These are phyloP conservation scores for Striga hermonthica DNA, from an alignment of 305 asterid species.

Conservation along the genomic window DNA sequence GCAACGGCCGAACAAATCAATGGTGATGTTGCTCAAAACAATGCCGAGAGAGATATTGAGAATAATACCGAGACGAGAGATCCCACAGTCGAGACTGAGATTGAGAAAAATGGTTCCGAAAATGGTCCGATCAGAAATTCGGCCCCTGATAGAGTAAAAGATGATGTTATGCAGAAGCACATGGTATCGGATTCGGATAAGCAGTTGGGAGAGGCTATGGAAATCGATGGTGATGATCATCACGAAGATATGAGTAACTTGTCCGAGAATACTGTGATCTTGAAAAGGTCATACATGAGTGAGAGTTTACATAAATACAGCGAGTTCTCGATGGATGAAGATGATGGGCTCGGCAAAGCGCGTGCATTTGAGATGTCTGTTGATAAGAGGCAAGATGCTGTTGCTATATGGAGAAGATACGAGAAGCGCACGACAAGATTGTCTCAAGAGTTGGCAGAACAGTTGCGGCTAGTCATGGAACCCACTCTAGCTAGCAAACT, in stretches of 20 bases:
- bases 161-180: slow-evolving; percentile 35
- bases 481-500: slow-evolving; percentile 97
- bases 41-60: slow-evolving; percentile 46
- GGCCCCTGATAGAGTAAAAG: slow-evolving; percentile 36
- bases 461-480: slow-evolving; percentile 91
- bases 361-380: slow-evolving; percentile 40
- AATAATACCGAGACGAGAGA: slow-evolving; percentile 37
- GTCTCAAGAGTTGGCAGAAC: slow-evolving; percentile 92
- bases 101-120: slow-evolving; percentile 50
- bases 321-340: slow-evolving; percentile 44
- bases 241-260: slow-evolving; percentile 31
- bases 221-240: slow-evolving; percentile 32
- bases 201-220: slow-evolving; percentile 46
- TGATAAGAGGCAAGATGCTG: slow-evolving; percentile 56
- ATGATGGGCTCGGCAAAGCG: slow-evolving; percentile 63
- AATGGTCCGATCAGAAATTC: slow-evolving; percentile 39
- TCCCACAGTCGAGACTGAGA: slow-evolving; percentile 44
- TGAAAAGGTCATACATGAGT: slow-evolving; percentile 47
- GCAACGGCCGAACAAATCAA: slow-evolving; percentile 84
- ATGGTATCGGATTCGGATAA: slow-evolving; percentile 41
- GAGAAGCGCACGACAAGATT: slow-evolving; percentile 69
- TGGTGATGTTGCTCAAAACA: slow-evolving; percentile 49
- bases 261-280: slow-evolving; percentile 53
- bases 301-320: slow-evolving; percentile 47
- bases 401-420: slow-evolving; percentile 70